Base-by-base conservation (phyloP, 2,329 filamentous ascomycete genomes). In the Xylariaceae sp. region DNA sequence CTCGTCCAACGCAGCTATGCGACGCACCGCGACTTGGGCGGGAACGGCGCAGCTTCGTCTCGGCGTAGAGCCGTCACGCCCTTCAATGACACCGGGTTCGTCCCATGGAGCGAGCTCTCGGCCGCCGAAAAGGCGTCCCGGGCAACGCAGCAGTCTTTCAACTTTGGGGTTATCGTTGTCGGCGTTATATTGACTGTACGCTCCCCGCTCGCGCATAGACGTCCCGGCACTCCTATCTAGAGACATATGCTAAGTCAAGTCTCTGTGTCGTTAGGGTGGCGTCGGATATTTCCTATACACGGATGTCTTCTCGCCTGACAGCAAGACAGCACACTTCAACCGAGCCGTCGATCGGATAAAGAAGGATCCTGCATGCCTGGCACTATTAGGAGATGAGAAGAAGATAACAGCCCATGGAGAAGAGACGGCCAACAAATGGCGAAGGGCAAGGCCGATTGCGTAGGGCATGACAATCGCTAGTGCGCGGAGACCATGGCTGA, bases 71-170 rank as follows among this genome's bases (percentile, higher is more conserved):
- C 80, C 27, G 80, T 96, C 17, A 95, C 88, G 0, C 76, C 90
- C 0, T 81, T 89, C 55, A 92, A 88, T 53, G 90, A 96, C 53
- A 84, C 88, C 55, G 90, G 90, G 6, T 73, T 75, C 47, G 80
- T 95, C 1, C 78, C 80, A 3, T 97, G 90, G 90, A 73, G 69
- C 3, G 73, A 92, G 38, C 74, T 97, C 2, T 88, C 82, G 1
- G 68, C 66, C 0, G 68, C 68, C 33, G 90, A 96, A 60, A 96
- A 95, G 62, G 80, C 81, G 3, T 84, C 83, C 16, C 77, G 90
- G 27, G 85, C 88, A 7, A 90, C 87, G 1, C 89, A 96, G 63
- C 90, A 96, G 63, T 85, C 83, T 12, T 83, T 94, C 68, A 96
- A 97, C 63, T 79, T 95, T 50, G 73, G 83, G 50, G 64, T 96